Evolutionary conservation across 2,329 filamentous ascomycete genomes (phyloP).

Genomic region (Cladophialophora immunda): DNA sequence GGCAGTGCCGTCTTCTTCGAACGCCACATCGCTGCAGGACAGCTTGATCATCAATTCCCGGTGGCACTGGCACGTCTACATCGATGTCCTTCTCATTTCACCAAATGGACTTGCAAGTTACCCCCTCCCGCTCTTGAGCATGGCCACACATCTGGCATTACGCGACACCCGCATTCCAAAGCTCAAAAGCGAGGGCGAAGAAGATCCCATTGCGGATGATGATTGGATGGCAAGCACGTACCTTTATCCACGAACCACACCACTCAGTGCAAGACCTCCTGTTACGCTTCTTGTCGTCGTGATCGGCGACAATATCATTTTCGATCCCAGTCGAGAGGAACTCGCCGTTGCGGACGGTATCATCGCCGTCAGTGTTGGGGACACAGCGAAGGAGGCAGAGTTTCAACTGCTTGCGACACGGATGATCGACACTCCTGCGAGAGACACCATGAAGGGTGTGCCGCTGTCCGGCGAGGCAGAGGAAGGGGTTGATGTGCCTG

Average conservation of each 20-base stretch:
- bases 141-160: constrained; percentile 92
- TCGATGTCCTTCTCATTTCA: constrained; percentile 79
- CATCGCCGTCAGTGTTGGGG: constrained; percentile 80
- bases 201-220: constrained; percentile 97
- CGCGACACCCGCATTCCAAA: constrained; percentile 84
- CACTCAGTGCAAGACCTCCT: constrained; percentile 65
- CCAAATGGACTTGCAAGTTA: constrained; percentile 74
- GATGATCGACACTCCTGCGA: constrained; percentile 77
- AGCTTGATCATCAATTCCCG: constrained; percentile 85
- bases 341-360: constrained; percentile 91
- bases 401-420: constrained; percentile 73
- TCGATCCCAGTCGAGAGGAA: constrained; percentile 91
- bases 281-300: constrained; percentile 90
- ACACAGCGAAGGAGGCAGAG: constrained; percentile 36
- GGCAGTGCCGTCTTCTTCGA: constrained; percentile 61
- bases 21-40: constrained; percentile 57
- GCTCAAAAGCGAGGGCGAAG: constrained; percentile 87
- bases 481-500: constrained; percentile 66
- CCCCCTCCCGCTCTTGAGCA: constrained; percentile 87
- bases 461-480: constrained; percentile 56
- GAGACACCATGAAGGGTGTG: constrained; percentile 75
- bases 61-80: constrained; percentile 96
- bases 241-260: constrained; percentile 69
- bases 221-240: constrained; percentile 88
- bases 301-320: constrained; percentile 87